Percentiles rank a stretch among this genome's conserved stretches.
phyloP scores from a whole-genome alignment of 1,284 basidiomycete genomes.

The Ustilago trichophora region DNA sequence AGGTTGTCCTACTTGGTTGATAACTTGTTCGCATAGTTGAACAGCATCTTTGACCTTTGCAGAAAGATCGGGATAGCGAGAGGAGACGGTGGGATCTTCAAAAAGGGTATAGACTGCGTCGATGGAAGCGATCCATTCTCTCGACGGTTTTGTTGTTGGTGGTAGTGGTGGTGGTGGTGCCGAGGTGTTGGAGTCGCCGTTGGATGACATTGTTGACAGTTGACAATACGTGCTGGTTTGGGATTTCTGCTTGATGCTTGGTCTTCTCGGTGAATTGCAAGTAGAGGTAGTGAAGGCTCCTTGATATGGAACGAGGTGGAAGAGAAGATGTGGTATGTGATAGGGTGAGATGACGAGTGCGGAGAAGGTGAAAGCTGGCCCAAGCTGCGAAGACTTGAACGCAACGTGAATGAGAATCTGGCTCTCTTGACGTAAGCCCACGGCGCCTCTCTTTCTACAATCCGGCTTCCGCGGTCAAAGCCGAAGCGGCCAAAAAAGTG shows the following conservation, averaged over 20 bases:
- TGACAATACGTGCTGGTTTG: too few relatives aligned
- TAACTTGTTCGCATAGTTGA: slow-evolving; percentile 50
- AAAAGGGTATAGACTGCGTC: slow-evolving; percentile 61
- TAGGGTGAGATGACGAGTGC: background rate
- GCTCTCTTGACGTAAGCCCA: slow-evolving; percentile 4
- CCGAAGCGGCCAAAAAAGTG: background rate
- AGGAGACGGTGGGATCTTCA: slow-evolving; percentile 37
- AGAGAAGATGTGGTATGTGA: background rate
- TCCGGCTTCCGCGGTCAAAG: slow-evolving; percentile 1
- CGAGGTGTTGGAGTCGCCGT: background rate
- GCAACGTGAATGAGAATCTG: too few relatives aligned
- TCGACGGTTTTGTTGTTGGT: background rate
- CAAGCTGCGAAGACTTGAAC: too few relatives aligned
- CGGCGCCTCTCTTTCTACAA: too few relatives aligned
- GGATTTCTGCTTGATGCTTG: too few relatives aligned
- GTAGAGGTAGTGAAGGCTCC: too few relatives aligned
- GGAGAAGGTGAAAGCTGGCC: background rate
- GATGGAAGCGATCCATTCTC: slow-evolving; percentile 60
- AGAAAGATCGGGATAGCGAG: slow-evolving; percentile 36
- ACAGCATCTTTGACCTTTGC: slow-evolving; percentile 49
- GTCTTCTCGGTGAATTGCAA: too few relatives aligned
- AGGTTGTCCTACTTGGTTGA: slow-evolving; percentile 52
- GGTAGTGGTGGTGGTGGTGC: slow-evolving; percentile 6
- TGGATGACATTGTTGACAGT: slow-evolving; percentile 18
- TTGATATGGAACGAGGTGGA: background rate